These are phyloP conservation scores for Naganishia onofrii DNA, from an alignment of 768 basidiomycete species.

Conservation along the genomic window DNA sequence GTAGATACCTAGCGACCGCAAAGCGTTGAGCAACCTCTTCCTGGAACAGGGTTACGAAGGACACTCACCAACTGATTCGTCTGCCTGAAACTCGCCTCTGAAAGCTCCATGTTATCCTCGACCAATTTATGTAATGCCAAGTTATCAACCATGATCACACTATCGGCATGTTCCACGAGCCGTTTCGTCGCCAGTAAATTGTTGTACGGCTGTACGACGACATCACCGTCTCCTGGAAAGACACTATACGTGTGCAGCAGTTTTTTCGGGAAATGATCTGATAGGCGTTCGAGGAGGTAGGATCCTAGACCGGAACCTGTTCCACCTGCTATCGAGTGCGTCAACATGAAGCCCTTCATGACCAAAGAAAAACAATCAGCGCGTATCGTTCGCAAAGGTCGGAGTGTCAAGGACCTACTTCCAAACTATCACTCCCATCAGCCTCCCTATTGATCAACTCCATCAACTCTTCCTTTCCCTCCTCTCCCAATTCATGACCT, in stretches of 20 bases:
- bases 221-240: conserved; percentile 87
- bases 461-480: conserved; percentile 91
- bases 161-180: conserved; percentile 92
- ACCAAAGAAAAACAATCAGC: conserved; percentile 12
- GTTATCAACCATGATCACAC: conserved; percentile 95
- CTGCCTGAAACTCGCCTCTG: conserved; percentile 57
- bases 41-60: neutral
- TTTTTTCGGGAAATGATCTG: conserved; percentile 98
- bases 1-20: conserved; percentile 70
- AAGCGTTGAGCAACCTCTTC: neutral
- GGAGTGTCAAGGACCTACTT: conserved; percentile 59
- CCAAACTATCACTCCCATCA: conserved; percentile 92
- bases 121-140: conserved; percentile 89
- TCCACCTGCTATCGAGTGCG: conserved; percentile 98
- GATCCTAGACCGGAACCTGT: conserved; percentile 98
- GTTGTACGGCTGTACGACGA: conserved; percentile 98
- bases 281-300: conserved; percentile 91
- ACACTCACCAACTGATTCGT: conserved; percentile 51
- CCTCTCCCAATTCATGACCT: conserved; percentile 85
- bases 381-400: neutral
- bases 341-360: conserved; percentile 99
- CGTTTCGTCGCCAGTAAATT: conserved; percentile 88
- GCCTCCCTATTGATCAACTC: conserved; percentile 98
- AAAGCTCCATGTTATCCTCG: conserved; percentile 82
- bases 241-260: conserved; percentile 98